Evolutionary conservation across 345 rosid genomes (phyloP), one percentile per base, ranked within the genome.

Genomic region (Erysimum cheiranthoides): DNA sequence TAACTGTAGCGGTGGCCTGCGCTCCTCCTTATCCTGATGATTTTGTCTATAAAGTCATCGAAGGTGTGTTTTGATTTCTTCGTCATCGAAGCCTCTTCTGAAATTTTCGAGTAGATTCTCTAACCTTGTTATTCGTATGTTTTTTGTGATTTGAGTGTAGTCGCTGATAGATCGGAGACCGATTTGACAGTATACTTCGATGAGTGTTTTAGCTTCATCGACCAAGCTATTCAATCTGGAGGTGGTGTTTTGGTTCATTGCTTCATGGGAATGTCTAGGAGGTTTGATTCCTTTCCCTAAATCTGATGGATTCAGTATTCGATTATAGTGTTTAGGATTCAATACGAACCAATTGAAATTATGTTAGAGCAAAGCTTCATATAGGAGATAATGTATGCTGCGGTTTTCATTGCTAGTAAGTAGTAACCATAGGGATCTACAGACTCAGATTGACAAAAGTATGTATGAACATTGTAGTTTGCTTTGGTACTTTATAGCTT

Each of bases 201-300:
- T 27, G 93, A 89, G 70, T 86, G 94, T 78, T 81, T 77, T 75
- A 25, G 72, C 75, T 93, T 93, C 71, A 86, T 93, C 10, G 89
- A 93, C 39, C 84, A 83, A 70, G 93, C 96, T 43, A 87, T 78
- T 79, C 63, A 83, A 47, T 84, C 81, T 53, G 93, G 93, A 10
- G 92, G 90, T 74, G 84, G 89, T 54, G 88, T 86, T 60, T 80
- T 89, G 85, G 91, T 90, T 21, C 93, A 90, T 64, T 93, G 98
- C 85, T 83, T 87, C 63, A 84, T 78, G 77, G 98, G 96, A 69
- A 84, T 66, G 31, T 90, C 98, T 64, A 82, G 96, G 79, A 93
- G 96, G 96, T 92, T 61, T 68, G 35, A 52, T 21, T 59, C 75
- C 16, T 70, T 60, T 54, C 14, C 13, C 50, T 3, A 34, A 0